phyloP scores from a whole-genome alignment of 805 yeast genomes.

The Teunomyces gatunensis region DNA sequence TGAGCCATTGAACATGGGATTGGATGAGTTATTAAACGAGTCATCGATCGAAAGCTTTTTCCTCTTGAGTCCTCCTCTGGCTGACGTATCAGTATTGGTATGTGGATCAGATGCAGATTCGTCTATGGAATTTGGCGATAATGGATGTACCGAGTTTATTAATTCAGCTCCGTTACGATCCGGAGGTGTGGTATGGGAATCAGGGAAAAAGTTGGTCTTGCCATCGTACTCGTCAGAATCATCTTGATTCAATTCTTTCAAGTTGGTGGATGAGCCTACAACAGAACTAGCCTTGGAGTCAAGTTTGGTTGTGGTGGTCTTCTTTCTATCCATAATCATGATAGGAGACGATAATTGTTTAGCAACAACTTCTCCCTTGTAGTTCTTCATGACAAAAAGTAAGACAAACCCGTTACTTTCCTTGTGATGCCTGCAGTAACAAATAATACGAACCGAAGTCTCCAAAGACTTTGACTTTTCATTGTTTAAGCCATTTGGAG shows the following conservation, averaged over 20 bases:
- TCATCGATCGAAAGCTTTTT: conserved; percentile 50
- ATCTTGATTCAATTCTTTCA: conserved; percentile 10
- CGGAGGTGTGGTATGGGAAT: background rate
- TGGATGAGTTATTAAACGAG: conserved; percentile 32
- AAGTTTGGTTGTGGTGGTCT: conserved; percentile 39
- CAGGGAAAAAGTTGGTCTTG: background rate
- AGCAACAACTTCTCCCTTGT: conserved; percentile 62
- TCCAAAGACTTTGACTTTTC: conserved; percentile 41
- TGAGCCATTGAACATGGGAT: conserved; percentile 40
- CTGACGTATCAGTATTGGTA: conserved; percentile 33
- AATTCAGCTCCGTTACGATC: background rate
- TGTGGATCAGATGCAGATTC: conserved; percentile 57
- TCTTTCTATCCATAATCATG: conserved; percentile 94
- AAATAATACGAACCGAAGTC: conserved; percentile 73
- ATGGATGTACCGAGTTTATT: conserved; percentile 27
- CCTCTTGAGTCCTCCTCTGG: conserved; percentile 45
- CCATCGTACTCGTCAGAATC: conserved; percentile 5
- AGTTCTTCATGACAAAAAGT: conserved; percentile 64
- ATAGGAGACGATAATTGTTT: conserved; percentile 69
- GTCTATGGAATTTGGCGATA: conserved; percentile 63
- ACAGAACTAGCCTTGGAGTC: conserved; percentile 17
- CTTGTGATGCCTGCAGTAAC: conserved; percentile 94
- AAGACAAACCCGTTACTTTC: conserved; percentile 83
- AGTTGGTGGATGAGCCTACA: conserved; percentile 21
- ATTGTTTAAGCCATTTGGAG: conserved; percentile 46